Base-by-base conservation (phyloP, 2,329 filamentous ascomycete species). In the Colletotrichum incanum region DNA sequence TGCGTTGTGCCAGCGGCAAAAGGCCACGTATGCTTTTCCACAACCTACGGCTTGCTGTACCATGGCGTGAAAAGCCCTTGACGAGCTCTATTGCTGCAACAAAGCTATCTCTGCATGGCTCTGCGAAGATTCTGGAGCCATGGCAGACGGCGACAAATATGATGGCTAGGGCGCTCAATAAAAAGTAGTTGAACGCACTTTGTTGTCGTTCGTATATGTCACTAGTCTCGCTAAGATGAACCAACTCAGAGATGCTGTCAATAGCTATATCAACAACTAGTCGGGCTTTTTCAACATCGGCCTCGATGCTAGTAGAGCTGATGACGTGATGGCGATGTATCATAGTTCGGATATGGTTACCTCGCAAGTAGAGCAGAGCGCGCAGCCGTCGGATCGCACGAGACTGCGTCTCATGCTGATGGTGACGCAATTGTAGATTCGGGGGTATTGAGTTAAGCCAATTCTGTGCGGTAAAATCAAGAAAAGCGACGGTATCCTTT, bases 401-500 rank as follows among this genome's bases (percentile, higher is more conserved):
- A 0, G 82, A 79, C 18, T 81, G 80, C 1, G 77, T 75, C 5
- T 82, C 80, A 26, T 83, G 78, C 3, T 80, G 81, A 0, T 80
- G 80, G 63, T 82, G 79, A 0, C 80, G 79, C 1, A 84, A 74
- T 43, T 77, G 78, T 0, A 87, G 77, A 26, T 86, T 81, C 0
- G 76, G 71, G 0, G 85, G 85, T 23, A 87, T 86, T 0, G 83
- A 85, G 1, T 84, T 81, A 4, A 86, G 77, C 85, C 85, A 87
- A 59, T 83, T 80, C 70, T 84, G 82, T 0, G 85, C 83, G 55
- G 81, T 80, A 2, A 82, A 76, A 58, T 86, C 85, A 1, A 87
- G 76, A 9, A 81, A 79, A 0, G 79, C 77, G n/a, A 80, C 82
- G 0, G 80, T 80, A 20, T 86, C 84, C 0, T 82, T 78, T 0